Evolutionary conservation across 108 stramenopile genomes (phyloP).

Genomic region (Discostella pseudostelligera): DNA sequence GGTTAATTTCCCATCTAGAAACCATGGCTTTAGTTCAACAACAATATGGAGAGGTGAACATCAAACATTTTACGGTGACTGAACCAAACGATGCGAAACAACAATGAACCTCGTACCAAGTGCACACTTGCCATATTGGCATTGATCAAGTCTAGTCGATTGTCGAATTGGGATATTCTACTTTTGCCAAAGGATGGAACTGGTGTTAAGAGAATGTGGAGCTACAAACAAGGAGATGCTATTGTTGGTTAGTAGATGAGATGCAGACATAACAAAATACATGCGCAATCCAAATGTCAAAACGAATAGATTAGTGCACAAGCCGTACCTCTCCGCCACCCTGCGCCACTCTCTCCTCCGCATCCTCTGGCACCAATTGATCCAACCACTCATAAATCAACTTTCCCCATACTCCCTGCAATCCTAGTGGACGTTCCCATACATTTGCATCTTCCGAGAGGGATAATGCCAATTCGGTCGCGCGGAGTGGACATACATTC

Average conservation of each 20-base stretch:
- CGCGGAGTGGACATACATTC: slow-evolving; percentile 68
- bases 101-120: slow-evolving; percentile 47
- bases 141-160: slow-evolving; percentile 70
- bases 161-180: slow-evolving; percentile 60
- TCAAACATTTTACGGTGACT: not conserved
- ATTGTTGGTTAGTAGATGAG: not conserved
- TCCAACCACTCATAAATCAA: slow-evolving; percentile 86
- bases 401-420: slow-evolving; percentile 88
- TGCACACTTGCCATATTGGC: slow-evolving; percentile 92
- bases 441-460: slow-evolving; percentile 73
- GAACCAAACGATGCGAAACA: not conserved
- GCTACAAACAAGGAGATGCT: slow-evolving; percentile 6
- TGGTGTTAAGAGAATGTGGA: slow-evolving; percentile 65
- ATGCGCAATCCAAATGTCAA: no score
- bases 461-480: slow-evolving; percentile 78
- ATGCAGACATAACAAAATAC: no score
- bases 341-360: slow-evolving; percentile 45
- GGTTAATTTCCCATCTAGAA: slow-evolving; percentile 77
- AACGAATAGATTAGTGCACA: no score
- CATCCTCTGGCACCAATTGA: slow-evolving; percentile 67
- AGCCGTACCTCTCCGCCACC: not conserved
- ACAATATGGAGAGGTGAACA: not conserved
- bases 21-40: slow-evolving; percentile 71
- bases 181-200: slow-evolving; percentile 65
- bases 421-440: slow-evolving; percentile 76